Evolutionary conservation across 2,329 filamentous ascomycete genomes (phyloP), one percentile per base, ranked within the genome.

Genomic region (Knoxdaviesia capensis): DNA sequence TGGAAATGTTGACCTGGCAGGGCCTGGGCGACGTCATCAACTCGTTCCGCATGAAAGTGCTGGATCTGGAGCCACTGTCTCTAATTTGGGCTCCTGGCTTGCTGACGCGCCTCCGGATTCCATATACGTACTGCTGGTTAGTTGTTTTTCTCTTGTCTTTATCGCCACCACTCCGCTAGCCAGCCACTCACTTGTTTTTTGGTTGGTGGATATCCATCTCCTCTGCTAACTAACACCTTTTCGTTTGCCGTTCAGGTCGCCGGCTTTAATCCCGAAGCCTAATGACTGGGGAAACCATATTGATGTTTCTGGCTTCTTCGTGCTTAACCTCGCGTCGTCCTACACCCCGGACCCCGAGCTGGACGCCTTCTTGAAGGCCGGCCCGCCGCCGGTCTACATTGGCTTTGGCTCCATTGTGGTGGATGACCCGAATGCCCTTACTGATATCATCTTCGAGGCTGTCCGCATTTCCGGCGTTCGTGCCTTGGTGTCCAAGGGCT

Each of bases 1-100:
- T 93, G 2, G 86, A 94, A 49, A 83, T 92, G 71, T 75, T 94
- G 68, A 87, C 86, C 7, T 93, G 85, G 85, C 85, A 94, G 58
- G 86, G 85, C 0, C 62, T 94, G 4, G 87, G 87, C 34, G 87
- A 94, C 56, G 66, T 94, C 5, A 88, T 94, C 54, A 94, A 96
- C 53, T 71, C 77, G 7, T 94, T 94, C 52, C 69, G 87, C 41
- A 76, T 79, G 48, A 76, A 77, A 45, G 72, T 71, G 9, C 66
- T 93, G 1, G 79, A 80, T 30, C 63, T 94, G 1, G 80, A 90
- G 38, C 71, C 80, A 0, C 67, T 94, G 36, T 85, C 80, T 46
- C 63, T 84, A 6, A 77, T 92, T 40, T 88, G 80, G 71, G 87
- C 82, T 3, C 85, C 87, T 6, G 82, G 80, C 4, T 71, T 93